These are phyloP conservation scores for Neonectria punicea DNA, from an alignment of 2,329 filamentous ascomycete genomes.

Conservation along the genomic window DNA sequence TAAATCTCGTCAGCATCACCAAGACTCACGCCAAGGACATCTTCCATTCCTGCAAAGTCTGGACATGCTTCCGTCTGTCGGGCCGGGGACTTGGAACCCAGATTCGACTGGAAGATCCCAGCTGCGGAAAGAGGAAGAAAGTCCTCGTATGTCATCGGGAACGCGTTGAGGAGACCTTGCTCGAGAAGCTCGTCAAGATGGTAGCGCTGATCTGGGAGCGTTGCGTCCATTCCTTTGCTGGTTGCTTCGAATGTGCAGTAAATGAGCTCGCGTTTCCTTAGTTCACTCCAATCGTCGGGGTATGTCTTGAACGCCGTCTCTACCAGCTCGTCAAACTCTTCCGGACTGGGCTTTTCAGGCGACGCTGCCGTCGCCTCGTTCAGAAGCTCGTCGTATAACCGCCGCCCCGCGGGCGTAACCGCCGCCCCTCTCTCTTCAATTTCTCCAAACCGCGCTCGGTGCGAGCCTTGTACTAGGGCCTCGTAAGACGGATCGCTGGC, in stretches of 20 bases:
- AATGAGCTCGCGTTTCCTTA: constrained; percentile 50
- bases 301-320: constrained; percentile 47
- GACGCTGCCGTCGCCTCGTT: constrained; percentile 38
- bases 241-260: constrained; percentile 49
- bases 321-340: constrained; percentile 37
- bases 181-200: constrained; percentile 47
- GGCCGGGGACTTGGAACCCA: constrained; percentile 32
- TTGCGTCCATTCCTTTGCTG: constrained; percentile 6
- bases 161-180: constrained; percentile 47
- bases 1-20: constrained; percentile 31
- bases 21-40: constrained; percentile 14
- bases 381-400: constrained; percentile 57
- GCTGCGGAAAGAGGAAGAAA: constrained; percentile 63
- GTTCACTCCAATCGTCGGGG: constrained; percentile 53
- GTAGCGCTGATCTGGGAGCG: not conserved
- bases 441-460: constrained; percentile 62
- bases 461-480: constrained; percentile 47
- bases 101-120: constrained; percentile 60
- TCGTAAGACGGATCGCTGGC: constrained; percentile 39
- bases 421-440: constrained; percentile 63
- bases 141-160: constrained; percentile 63
- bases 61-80: constrained; percentile 9
- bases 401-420: constrained; percentile 55
- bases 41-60: constrained; percentile 26
- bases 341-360: not conserved